Evolutionary conservation across 1,284 basidiomycete species (phyloP), one percentile per base, ranked within the genome.

Genomic region (Papiliotrema flavescens): DNA sequence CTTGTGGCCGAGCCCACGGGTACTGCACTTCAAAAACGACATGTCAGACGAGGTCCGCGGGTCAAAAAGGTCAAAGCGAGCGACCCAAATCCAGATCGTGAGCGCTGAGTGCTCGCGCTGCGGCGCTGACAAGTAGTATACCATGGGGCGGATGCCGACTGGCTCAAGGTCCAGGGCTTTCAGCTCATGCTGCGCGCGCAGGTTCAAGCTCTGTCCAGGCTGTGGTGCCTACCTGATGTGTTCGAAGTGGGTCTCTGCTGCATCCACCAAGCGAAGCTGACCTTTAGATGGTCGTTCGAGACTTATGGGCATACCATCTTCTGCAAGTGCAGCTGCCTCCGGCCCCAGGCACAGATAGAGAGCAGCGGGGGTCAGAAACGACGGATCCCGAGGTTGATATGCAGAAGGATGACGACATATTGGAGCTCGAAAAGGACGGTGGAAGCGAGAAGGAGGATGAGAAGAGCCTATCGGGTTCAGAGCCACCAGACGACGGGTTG

Each of bases 141-240:
- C 66, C 85, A 90, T 62, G 90, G 89, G 9, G 80, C 82, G 20
- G 81, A 85, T 50, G 88, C 85, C 2, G 82, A 85, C 43, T 90
- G 82, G 67, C 83, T 87, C 52, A 89, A 89, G 62, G 85, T 89
- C 57, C 86, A 92, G 61, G 89, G 87, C 61, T 78, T 89, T 35
- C 91, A 94, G 69, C 76, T 90, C 0, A 76, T 93, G 49, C 77
- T 94, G 8, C 80, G 90, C 15, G 82, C 85, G 63, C 91, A 95
- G 73, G 75, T 89, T 2, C 77, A 78, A 6, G 82, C 82, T n/a
- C 71, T 94, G 44, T 79, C 69, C 5, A 66, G 74, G 22, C 62
- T 85, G 3, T 94, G 90, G 90, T 69, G 78, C 14, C 77, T 94
- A 7, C 89, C 90, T 7, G 73, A 81, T 0, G 86, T 88, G 57